phyloP scores from a whole-genome alignment of 805 yeast species.

The Teunomyces tritomae region DNA sequence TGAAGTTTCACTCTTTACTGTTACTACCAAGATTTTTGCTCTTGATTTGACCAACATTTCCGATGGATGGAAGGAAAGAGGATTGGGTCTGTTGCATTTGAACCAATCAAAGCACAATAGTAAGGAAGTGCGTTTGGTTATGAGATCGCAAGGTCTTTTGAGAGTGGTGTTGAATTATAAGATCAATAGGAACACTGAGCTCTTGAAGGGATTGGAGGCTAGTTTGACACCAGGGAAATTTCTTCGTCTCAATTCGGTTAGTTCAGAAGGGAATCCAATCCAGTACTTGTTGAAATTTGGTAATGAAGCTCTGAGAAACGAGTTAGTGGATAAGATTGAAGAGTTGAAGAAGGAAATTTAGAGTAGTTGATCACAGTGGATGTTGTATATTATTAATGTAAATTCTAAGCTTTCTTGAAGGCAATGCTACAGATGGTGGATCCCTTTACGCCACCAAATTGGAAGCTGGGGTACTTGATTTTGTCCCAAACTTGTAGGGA shows the following conservation, averaged over 20 bases:
- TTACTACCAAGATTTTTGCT: conserved; percentile 76
- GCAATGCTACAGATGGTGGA: conserved; percentile 86
- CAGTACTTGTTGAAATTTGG: conserved; percentile 82
- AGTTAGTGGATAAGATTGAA: conserved; percentile 51
- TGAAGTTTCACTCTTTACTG: conserved; percentile 65
- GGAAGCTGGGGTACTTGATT: conserved; percentile 75
- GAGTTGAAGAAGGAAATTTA: conserved; percentile 20
- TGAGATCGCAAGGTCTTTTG: conserved; percentile 87
- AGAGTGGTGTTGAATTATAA: conserved; percentile 80
- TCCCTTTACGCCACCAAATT: conserved; percentile 89
- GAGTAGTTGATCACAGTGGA: neutral
- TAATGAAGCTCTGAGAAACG: conserved; percentile 56
- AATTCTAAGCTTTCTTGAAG: conserved; percentile 44
- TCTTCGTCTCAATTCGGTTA: conserved; percentile 68
- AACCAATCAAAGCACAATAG: conserved; percentile 46
- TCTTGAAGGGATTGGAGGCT: conserved; percentile 79
- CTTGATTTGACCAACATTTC: conserved; percentile 62
- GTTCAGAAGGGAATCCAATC: conserved; percentile 59
- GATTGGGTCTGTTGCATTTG: conserved; percentile 83
- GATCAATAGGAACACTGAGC: conserved; percentile 56
- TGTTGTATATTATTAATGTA: neutral
- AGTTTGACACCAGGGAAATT: conserved; percentile 83
- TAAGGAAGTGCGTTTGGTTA: conserved; percentile 64
- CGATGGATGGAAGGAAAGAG: conserved; percentile 95
- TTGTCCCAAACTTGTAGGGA: conserved; percentile 58